phyloP scores from a whole-genome alignment of 73 alveolate species.

The Blepharisma japonicum region DNA sequence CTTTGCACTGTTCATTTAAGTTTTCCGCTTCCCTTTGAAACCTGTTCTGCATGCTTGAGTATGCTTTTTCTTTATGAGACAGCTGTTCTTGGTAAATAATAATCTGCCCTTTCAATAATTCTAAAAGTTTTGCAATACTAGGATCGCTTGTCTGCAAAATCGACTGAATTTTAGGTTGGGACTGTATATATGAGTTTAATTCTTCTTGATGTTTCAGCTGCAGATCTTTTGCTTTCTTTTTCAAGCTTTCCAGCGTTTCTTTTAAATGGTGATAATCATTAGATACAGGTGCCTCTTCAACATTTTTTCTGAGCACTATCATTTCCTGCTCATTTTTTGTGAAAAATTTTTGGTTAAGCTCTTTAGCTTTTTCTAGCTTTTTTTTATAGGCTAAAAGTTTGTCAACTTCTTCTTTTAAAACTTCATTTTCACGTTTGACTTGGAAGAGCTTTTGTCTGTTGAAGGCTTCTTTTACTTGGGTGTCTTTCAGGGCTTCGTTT shows the following conservation, averaged over 20 bases:
- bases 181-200: background rate
- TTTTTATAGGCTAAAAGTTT: background rate
- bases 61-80: conserved; percentile 25
- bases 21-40: background rate
- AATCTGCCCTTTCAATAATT: conserved; percentile 1
- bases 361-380: background rate
- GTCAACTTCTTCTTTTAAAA: background rate
- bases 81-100: background rate
- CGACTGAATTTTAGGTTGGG: background rate
- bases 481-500: background rate
- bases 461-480: conserved; percentile 20
- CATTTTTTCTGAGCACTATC: background rate
- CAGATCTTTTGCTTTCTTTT: background rate
- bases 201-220: background rate
- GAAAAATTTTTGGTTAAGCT: conserved; percentile 10
- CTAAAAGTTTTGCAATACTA: background rate
- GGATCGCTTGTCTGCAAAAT: background rate
- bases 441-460: conserved; percentile 20
- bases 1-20: background rate
- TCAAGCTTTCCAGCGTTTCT: background rate
- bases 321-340: conserved; percentile 16
- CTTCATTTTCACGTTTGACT: conserved; percentile 13
- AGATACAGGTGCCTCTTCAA: background rate
- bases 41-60: background rate
- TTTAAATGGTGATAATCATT: background rate